Conservation (phyloP, 495 filamentous ascomycete genomes). For the Darksidea phi region DNA sequence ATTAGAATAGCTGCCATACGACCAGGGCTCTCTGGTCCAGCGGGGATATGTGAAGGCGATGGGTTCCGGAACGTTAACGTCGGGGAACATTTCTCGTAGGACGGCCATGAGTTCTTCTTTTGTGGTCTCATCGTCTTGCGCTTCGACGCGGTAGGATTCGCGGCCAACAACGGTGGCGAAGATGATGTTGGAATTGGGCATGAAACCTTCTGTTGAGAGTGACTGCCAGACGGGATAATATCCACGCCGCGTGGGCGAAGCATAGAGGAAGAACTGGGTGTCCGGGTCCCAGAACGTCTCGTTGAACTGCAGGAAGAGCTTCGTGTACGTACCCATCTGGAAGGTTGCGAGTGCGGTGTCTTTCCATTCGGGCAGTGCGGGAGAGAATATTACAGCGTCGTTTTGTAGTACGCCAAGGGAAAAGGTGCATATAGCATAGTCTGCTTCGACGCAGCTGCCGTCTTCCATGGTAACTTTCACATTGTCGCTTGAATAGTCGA, state of each 20-base stretch:
- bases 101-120: conserved; percentile 61
- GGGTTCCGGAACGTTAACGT: conserved; percentile 61
- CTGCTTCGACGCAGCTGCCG: conserved; percentile 60
- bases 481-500: conserved; percentile 55
- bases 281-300: conserved; percentile 68
- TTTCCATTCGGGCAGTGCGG: conserved; percentile 66
- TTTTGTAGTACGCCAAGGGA: conserved; percentile 70
- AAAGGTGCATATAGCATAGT: conserved; percentile 59
- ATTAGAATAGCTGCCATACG: conserved; percentile 70
- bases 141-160: conserved; percentile 63
- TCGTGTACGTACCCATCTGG: conserved; percentile 75
- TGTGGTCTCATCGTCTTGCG: conserved; percentile 61
- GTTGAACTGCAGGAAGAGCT: conserved; percentile 74
- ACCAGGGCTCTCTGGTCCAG: conserved; percentile 66
- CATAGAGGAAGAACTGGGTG: conserved; percentile 71
- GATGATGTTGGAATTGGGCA: conserved; percentile 63
- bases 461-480: conserved; percentile 59
- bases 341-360: conserved; percentile 62
- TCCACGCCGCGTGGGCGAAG: conserved; percentile 59
- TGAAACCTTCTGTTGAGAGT: conserved; percentile 58
- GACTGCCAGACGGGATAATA: conserved; percentile 74
- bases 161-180: conserved; percentile 67
- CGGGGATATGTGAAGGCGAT: conserved; percentile 68
- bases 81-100: conserved; percentile 65
- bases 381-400: conserved; percentile 59